These are phyloP conservation scores for Coemansia asiatica DNA, from an alignment of 192 early-diverging fungal species.

Conservation along the genomic window DNA sequence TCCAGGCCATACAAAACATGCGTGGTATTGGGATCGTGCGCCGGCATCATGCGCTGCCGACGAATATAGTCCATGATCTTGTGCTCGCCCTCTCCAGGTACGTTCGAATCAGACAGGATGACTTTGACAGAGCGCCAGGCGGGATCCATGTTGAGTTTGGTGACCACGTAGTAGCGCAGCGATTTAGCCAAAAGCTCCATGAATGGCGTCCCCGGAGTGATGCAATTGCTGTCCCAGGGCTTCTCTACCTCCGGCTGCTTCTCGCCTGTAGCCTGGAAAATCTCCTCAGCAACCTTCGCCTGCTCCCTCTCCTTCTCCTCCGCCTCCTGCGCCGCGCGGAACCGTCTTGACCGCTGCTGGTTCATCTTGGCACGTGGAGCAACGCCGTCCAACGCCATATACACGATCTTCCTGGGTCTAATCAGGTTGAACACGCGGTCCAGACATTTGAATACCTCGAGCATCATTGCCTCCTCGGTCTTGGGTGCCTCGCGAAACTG, in stretches of 20 bases:
- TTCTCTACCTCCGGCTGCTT: constrained; percentile 51
- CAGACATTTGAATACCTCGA: constrained; percentile 94
- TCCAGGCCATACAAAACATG: constrained; percentile 95
- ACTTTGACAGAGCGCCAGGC: constrained; percentile 86
- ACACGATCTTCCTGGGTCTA: constrained; percentile 90
- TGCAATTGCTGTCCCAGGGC: constrained; percentile 95
- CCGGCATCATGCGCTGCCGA: constrained; percentile 69
- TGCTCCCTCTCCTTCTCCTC: constrained; percentile 42
- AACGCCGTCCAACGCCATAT: constrained; percentile 99
- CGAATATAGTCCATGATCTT: constrained; percentile 99
- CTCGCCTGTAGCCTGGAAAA: constrained; percentile 55
- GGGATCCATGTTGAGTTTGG: constrained; percentile 83
- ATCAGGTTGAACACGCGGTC: constrained; percentile 93
- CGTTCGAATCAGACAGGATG: constrained; percentile 89
- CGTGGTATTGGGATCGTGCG: constrained; percentile 85
- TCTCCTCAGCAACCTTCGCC: constrained; percentile 49
- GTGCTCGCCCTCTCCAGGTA: constrained; percentile 98
- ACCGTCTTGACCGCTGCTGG: constrained; percentile 96
- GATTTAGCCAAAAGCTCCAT: constrained; percentile 88
- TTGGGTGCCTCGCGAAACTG: constrained; percentile 61
- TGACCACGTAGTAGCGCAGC: constrained; percentile 84
- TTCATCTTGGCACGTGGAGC: constrained; percentile 99
- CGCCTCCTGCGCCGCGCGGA: constrained; percentile 85
- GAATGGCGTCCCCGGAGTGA: constrained; percentile 97
- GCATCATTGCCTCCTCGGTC: constrained; percentile 92